Evolutionary conservation across 2,329 filamentous ascomycete genomes (phyloP), one percentile per base, ranked within the genome.

Genomic region (Fusarium denticulatum): DNA sequence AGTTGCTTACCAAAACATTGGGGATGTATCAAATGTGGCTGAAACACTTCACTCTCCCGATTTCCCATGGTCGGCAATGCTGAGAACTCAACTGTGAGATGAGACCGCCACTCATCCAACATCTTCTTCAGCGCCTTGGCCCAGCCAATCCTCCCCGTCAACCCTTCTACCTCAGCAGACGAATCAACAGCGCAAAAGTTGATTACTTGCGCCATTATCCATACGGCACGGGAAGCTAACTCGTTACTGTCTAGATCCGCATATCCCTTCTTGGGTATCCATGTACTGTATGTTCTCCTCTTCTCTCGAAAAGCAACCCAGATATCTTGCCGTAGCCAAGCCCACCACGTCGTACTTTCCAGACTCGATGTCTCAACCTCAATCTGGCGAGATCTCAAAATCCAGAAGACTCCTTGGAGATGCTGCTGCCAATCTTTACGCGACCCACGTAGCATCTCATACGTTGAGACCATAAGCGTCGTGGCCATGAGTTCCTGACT

Each of bases 331-430:
- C 88, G 83, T 7, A 92, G 81, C 90, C 90, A 92, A 2, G 87
- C 86, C 90, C 90, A 92, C 90, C 90, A 92, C 0, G 89, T 87
- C 0, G 89, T 87, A 69, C 88, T 86, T 46, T 87, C 83, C 0
- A 92, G 81, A 0, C 89, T 88, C 1, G 86, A 86, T 1, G 85
- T 87, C 56, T 88, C 88, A 4, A 89, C 90, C 61, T 91, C 85
- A 49, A 90, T 89, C 53, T 90, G 85, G 59, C 90, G 88, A 1
- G 86, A 89, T n/a, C 89, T 82, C 64, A 91, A 87, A 22, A 92
- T 91, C 87, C 89, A 91, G 71, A 91, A 92, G 1, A 91, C 88
- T 0, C 90, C 90, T 75, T 91, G 88, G 0, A 92, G 81, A 76
- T 92, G 90, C 6, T 88, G 82, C 68, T 91, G 88, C 90, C 90